Percentiles rank a stretch among this genome's conserved stretches.
These are phyloP conservation scores for Schwanniomyces polymorphus DNA, from an alignment of 805 yeast species.

Conservation along the genomic window DNA sequence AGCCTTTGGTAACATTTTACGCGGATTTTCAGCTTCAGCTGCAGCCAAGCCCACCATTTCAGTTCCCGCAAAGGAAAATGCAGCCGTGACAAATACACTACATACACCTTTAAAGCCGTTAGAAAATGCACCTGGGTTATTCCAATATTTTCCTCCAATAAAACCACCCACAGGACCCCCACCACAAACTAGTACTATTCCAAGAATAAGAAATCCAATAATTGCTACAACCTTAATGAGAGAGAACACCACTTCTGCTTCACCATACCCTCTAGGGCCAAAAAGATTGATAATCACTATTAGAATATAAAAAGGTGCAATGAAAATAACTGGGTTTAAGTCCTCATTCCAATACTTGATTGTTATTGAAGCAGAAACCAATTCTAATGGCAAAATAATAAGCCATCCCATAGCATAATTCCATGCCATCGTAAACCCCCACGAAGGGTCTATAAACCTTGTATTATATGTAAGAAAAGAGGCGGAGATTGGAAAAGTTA, in stretches of 20 bases:
- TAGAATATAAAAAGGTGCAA: constrained; percentile 50
- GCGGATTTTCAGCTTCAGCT: constrained; percentile 40
- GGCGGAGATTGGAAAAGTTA: constrained; percentile 63
- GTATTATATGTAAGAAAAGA: constrained; percentile 62
- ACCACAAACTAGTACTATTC: constrained; percentile 41
- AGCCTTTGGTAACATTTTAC: constrained; percentile 41
- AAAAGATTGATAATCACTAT: constrained; percentile 45
- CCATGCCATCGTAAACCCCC: constrained; percentile 65
- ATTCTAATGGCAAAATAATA: constrained; percentile 55
- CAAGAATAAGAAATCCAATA: constrained; percentile 56
- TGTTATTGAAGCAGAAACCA: constrained; percentile 60
- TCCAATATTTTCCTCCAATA: constrained; percentile 30
- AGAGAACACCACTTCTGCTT: constrained; percentile 66
- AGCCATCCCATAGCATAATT: constrained; percentile 54
- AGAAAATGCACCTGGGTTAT: constrained; percentile 31
- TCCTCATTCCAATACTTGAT: constrained; percentile 53
- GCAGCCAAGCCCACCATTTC: constrained; percentile 40
- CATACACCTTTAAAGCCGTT: constrained; percentile 39
- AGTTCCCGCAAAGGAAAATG: constrained; percentile 36
- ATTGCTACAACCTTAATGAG: constrained; percentile 62
- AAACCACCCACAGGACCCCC: constrained; percentile 51
- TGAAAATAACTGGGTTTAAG: constrained; percentile 63
- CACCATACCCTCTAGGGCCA: constrained; percentile 61
- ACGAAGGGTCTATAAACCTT: constrained; percentile 56
- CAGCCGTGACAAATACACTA: constrained; percentile 37